Base-by-base conservation (phyloP, 1,139 yeast species). In the Scheffersomyces stambukii region DNA sequence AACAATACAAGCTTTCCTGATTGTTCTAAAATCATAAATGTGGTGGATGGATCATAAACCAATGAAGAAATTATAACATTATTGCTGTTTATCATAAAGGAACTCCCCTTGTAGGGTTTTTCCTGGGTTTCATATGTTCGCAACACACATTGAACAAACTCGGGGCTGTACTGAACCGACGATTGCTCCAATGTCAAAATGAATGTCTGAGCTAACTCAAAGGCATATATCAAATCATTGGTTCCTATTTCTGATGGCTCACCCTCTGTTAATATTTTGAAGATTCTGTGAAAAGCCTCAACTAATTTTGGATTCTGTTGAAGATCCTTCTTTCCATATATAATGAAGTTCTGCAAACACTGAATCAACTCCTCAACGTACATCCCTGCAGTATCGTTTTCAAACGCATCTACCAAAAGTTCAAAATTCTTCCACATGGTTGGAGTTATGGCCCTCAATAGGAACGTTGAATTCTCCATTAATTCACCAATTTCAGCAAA, bases 401-500 rank as follows among this genome's bases (percentile, higher is more conserved):
- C 60, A 42, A 85, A 69, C 2, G 79, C 62, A 19, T 61, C 59
- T 21, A 75, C 68, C 27, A 85, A 58, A 28, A 71, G 55, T 26
- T 68, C 74, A 43, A 86, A 77, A 24, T 80, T 60, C 27, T 68
- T 67, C 96, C 97, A 89, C 69, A 88, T 78, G 24, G 68, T 59
- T 8, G 85, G 83, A 7, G 89, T 75, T 13, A 91, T 78, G 8
- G 63, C 51, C 51, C 93, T 75, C 26, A 83, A 65, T 35, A 86
- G 65, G 52, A 82, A 89, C 0, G 93, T 77, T 16, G 93, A 77
- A 53, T 85, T 86, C 46, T 91, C 97, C 41, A 88, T 75, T 47
- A 91, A 68, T 46, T 86, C 95, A 40, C 88, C 77, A 23, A 79
- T 71, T 54, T 91, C 97, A 21, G 84, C 75, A 49, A 80, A 79